These are phyloP conservation scores for Pelargonium australe DNA, from an alignment of 441 rosid species.

Conservation along the genomic window DNA sequence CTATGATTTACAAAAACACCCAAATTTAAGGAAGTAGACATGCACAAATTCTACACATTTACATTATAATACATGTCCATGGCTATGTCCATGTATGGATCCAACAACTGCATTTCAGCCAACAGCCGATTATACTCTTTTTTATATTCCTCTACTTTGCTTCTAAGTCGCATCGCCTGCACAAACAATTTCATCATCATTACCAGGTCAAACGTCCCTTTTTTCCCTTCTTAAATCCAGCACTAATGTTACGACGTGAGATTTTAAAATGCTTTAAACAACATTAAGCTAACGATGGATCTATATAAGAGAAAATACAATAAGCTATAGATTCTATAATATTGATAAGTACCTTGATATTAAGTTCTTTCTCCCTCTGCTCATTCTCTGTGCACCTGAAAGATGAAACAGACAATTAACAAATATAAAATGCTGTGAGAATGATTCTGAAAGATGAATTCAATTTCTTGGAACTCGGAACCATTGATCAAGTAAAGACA, in stretches of 20 bases:
- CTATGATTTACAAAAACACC: too few relatives aligned
- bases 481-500: background rate
- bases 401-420: background rate
- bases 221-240: too few relatives aligned
- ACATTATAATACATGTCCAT: constrained; percentile 32
- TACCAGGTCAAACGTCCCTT: too few relatives aligned
- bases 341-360: constrained; percentile 45
- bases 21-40: too few relatives aligned
- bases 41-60: constrained; percentile 23
- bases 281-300: too few relatives aligned
- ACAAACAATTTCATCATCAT: background rate
- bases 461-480: background rate
- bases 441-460: background rate
- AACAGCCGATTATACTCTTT: constrained; percentile 38
- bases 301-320: too few relatives aligned
- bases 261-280: too few relatives aligned
- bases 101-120: constrained; percentile 30
- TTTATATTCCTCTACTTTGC: constrained; percentile 40
- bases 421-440: background rate
- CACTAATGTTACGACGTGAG: too few relatives aligned
- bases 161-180: constrained; percentile 51
- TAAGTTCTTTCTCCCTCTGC: constrained; percentile 50
- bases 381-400: constrained; percentile 64
- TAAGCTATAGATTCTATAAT: background rate
- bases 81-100: constrained; percentile 19